phyloP scores from a whole-genome alignment of 345 rosid species.

The Physaria fendleri region DNA sequence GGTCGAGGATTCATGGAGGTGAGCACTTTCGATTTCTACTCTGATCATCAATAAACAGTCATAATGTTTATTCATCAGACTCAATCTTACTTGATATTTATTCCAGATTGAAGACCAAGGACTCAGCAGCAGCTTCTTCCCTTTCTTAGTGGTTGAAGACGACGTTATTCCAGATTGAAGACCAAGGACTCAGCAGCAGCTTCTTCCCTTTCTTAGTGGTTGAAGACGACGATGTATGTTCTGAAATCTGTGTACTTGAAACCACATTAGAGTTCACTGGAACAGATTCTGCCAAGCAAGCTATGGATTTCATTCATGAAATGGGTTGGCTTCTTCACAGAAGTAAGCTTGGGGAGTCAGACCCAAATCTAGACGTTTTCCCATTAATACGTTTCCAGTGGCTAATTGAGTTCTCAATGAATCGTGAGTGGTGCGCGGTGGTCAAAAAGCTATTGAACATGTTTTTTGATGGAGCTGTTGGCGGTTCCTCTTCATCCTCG shows the following conservation, averaged over 20 bases:
- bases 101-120: conserved; percentile 88
- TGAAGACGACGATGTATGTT: conserved; percentile 78
- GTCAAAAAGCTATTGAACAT: conserved; percentile 74
- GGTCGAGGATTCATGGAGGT: conserved; percentile 99
- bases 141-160: conserved; percentile 80
- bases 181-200: conserved; percentile 73
- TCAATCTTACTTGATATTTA: conserved; percentile 25
- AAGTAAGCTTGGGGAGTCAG: conserved; percentile 58
- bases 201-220: conserved; percentile 90
- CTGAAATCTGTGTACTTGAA: conserved; percentile 82
- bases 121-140: conserved; percentile 82
- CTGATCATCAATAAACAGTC: background rate
- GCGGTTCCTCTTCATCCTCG: conserved; percentile 45
- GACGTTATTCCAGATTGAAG: conserved; percentile 96
- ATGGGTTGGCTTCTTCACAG: conserved; percentile 97
- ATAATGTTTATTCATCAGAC: conserved; percentile 10
- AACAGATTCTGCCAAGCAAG: conserved; percentile 65
- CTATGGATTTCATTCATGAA: conserved; percentile 90
- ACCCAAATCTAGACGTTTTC: conserved; percentile 57
- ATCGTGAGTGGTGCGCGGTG: conserved; percentile 94
- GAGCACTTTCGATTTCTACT: conserved; percentile 15
- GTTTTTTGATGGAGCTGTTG: conserved; percentile 58
- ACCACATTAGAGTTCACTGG: conserved; percentile 50
- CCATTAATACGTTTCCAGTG: conserved; percentile 71
- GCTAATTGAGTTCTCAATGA: conserved; percentile 94